Base-by-base conservation (phyloP, 192 early-diverging fungal genomes). In the Chytriomyces sp. region DNA sequence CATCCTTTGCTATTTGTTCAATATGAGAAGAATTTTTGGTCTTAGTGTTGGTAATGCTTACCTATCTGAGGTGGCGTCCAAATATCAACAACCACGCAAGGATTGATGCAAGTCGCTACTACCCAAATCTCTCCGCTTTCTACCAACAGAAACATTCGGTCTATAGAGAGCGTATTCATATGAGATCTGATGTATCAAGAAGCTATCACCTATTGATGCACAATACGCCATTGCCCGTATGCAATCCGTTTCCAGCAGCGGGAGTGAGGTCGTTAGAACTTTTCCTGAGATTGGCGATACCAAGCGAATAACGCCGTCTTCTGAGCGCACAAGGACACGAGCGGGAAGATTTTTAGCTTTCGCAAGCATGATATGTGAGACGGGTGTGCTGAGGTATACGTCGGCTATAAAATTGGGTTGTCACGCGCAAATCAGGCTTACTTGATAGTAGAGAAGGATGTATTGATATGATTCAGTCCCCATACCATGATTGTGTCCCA, bases 221-320 rank as follows among this genome's bases (percentile, higher is more conserved):
- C 72, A 77, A 64, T 81, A 83, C 25, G 75, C 70, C 2, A 85
- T 44, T 22, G 56, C 75, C 12, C 22, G 34, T 6, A 83, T 55
- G 14, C 60, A 26, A 31, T 85, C 83, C 17, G 81, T 79, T 39
- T 85, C 83, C 14, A 83, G 55, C 17, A 85, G 39, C 34, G 83
- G 83, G 28, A 85, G 54, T 4, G 66, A 72, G 17, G 83, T 78
- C 39, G 83, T 80, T 14, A 85, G 64, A 3, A 80, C 39, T 39
- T 80, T 81, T 38, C 77, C 83, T 33, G 59, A 65, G 5, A 74
- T 52, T 5, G 83, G 79, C 3, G 73, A 78, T 3, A 83, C 3
- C 3, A 85, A 52, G 58, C 83, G 59, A 40, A 81, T 78, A 6
- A 83, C 70, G 12, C 83, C 81, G 64, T 85, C 83, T 37, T 78